These are phyloP conservation scores for Phytophthora citrophthora DNA, from an alignment of 352 stramenopile species.

Conservation along the genomic window DNA sequence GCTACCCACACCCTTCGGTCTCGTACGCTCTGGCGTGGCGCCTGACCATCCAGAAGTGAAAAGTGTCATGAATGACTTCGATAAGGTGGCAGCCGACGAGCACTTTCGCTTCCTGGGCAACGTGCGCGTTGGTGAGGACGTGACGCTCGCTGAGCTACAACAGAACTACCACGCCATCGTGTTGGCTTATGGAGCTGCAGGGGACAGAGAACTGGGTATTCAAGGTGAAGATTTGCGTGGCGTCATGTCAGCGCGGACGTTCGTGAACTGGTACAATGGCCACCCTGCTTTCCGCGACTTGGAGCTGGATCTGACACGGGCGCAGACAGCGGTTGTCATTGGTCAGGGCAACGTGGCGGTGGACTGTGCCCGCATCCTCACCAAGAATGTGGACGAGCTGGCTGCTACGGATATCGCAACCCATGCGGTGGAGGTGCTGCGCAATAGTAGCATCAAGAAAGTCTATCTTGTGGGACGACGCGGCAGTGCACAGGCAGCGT, in stretches of 20 bases:
- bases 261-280: constrained; percentile 99
- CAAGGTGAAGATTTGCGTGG: constrained; percentile 77
- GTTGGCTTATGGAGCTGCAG: constrained; percentile 94
- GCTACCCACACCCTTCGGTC: constrained; percentile 95
- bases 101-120: constrained; percentile 93
- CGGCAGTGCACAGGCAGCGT: constrained; percentile 95
- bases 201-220: constrained; percentile 89
- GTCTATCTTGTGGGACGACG: constrained; percentile 94
- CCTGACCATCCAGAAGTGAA: constrained; percentile 99
- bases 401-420: constrained; percentile 92
- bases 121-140: constrained; percentile 85
- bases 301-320: constrained; percentile 52
- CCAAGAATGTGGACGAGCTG: constrained; percentile 91
- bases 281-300: constrained; percentile 95
- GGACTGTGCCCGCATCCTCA: constrained; percentile 96
- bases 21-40: constrained; percentile 97
- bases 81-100: constrained; percentile 80
- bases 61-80: constrained; percentile 97
- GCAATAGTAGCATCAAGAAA: constrained; percentile 72
- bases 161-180: constrained; percentile 95
- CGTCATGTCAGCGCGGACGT: constrained; percentile 91
- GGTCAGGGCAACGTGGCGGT: constrained; percentile 98
- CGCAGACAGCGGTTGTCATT: constrained; percentile 93
- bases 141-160: constrained; percentile 90
- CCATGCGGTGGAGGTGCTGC: constrained; percentile 88